phyloP scores from a whole-genome alignment of 352 stramenopile species.

The Globisporangium paddicum region DNA sequence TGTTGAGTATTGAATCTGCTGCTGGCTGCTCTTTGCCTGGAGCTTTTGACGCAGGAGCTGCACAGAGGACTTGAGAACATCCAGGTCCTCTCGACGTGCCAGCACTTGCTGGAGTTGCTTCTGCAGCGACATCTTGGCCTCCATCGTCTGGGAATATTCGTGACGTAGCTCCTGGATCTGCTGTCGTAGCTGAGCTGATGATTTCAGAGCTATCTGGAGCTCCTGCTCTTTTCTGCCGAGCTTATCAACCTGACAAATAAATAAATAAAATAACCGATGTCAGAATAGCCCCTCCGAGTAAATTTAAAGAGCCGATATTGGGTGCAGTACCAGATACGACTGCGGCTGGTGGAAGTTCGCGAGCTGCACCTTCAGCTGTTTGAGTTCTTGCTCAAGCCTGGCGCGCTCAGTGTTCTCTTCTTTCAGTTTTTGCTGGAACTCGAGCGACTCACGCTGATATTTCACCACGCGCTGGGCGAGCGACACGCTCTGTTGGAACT shows the following conservation, averaged over 20 bases:
- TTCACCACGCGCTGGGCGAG: constrained; percentile 71
- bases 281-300: neutral
- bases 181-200: constrained; percentile 22
- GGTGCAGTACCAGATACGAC: constrained; percentile 49
- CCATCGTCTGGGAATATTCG: constrained; percentile 30
- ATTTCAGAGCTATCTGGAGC: constrained; percentile 22
- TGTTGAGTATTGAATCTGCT: neutral
- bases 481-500: constrained; percentile 76
- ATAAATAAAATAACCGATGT: neutral
- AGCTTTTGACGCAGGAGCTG: constrained; percentile 34
- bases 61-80: constrained; percentile 57
- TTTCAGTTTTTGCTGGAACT: constrained; percentile 33
- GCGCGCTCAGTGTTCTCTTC: constrained; percentile 23
- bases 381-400: constrained; percentile 24
- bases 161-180: constrained; percentile 39
- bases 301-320: neutral
- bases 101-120: constrained; percentile 66
- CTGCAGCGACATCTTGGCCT: constrained; percentile 50
- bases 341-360: constrained; percentile 63
- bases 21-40: neutral
- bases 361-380: constrained; percentile 32
- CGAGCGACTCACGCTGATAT: constrained; percentile 45
- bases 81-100: constrained; percentile 48
- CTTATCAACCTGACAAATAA: constrained; percentile 52
- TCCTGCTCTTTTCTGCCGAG: constrained; percentile 40